Evolutionary conservation across 495 filamentous ascomycete species (phyloP).

Genomic region (Cercophora sp.): DNA sequence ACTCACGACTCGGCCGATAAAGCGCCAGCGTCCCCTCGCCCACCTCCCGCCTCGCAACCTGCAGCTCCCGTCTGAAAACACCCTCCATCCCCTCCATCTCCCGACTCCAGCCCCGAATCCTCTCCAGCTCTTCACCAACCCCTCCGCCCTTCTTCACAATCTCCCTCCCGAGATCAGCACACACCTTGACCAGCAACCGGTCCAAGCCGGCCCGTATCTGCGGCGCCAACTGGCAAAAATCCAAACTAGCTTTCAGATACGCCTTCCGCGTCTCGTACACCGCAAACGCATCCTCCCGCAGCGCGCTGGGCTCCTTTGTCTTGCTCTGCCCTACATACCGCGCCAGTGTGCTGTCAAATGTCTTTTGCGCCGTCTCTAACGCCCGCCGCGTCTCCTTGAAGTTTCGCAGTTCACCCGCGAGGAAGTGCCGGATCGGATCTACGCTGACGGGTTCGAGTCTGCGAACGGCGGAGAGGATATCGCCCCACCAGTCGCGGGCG

Average conservation of each 20-base stretch:
- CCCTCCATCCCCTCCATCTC: constrained; percentile 85
- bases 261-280: constrained; percentile 89
- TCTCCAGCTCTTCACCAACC: constrained; percentile 74
- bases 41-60: constrained; percentile 73
- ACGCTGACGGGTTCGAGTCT: constrained; percentile 70
- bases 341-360: constrained; percentile 72
- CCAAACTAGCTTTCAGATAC: constrained; percentile 88
- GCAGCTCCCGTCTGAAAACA: constrained; percentile 73
- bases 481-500: constrained; percentile 77
- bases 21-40: constrained; percentile 70
- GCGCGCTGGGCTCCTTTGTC: constrained; percentile 83
- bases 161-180: constrained; percentile 81
- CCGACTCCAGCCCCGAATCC: constrained; percentile 84
- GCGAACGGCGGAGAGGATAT: constrained; percentile 64
- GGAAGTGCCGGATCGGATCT: constrained; percentile 75
- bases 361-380: constrained; percentile 77
- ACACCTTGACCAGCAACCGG: constrained; percentile 76
- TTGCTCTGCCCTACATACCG: constrained; percentile 82
- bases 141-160: constrained; percentile 42
- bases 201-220: constrained; percentile 78
- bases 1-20: constrained; percentile 76
- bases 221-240: constrained; percentile 84
- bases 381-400: constrained; percentile 67
- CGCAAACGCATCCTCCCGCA: constrained; percentile 93
- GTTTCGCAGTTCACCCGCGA: constrained; percentile 61